Percentiles rank a stretch among this genome's conserved stretches.
Conservation (phyloP, 225 moss, liverwort and hornwort species). For the Pleurozium schreberi region DNA sequence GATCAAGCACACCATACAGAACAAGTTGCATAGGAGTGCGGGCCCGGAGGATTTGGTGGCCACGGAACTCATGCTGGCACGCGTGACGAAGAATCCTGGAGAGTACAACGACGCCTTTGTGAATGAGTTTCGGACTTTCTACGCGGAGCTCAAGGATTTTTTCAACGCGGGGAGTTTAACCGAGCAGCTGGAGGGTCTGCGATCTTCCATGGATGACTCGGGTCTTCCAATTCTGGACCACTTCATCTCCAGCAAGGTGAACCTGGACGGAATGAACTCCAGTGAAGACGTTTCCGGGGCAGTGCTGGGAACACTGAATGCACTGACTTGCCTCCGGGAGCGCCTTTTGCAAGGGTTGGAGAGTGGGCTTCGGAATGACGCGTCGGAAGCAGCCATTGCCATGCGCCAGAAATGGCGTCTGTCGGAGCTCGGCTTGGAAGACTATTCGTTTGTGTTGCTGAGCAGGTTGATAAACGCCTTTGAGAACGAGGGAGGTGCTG, state of each 20-base stretch:
- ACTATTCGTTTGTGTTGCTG: conserved; percentile 86
- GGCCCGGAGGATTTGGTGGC: conserved; percentile 92
- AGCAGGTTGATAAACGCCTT: conserved; percentile 86
- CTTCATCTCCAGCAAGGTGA: conserved; percentile 60
- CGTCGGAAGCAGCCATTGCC: conserved; percentile 75
- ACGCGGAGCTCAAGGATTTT: conserved; percentile 85
- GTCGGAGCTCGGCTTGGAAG: conserved; percentile 88
- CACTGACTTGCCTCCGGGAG: conserved; percentile 58
- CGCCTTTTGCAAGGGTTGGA: conserved; percentile 57
- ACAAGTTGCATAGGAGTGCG: conserved; percentile 92
- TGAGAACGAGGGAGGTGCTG: conserved; percentile 63
- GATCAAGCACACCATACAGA: conserved; percentile 93
- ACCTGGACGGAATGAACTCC: conserved; percentile 34
- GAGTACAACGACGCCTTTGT: conserved; percentile 75
- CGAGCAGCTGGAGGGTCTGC: conserved; percentile 77
- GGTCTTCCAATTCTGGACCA: conserved; percentile 38
- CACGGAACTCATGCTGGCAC: conserved; percentile 73
- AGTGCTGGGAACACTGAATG: conserved; percentile 59
- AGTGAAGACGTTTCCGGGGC: conserved; percentile 25
- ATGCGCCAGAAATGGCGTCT: conserved; percentile 98
- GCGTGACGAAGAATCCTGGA: conserved; percentile 59
- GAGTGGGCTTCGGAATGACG: conserved; percentile 81
- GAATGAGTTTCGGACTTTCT: conserved; percentile 69
- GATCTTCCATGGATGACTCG: conserved; percentile 52
- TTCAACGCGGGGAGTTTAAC: conserved; percentile 93